Evolutionary conservation across 441 rosid species (phyloP).

Genomic region (Adansonia rubrostipa): DNA sequence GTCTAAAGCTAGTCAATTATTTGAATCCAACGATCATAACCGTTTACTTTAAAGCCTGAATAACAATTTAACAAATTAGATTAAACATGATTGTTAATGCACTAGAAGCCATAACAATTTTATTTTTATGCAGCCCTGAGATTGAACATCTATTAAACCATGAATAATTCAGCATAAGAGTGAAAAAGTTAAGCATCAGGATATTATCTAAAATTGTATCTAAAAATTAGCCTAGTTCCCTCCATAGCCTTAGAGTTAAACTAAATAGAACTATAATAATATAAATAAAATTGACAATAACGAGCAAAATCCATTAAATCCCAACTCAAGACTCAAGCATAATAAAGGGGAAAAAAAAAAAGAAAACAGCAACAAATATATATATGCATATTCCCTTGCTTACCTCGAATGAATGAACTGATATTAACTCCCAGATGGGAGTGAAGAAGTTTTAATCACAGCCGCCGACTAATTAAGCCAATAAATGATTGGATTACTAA

Average conservation of each 20-base stretch:
- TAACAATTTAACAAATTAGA: background rate
- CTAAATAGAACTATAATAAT: background rate
- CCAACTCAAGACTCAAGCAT: conserved; percentile 9
- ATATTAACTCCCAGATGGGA: background rate
- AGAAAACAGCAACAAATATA: background rate
- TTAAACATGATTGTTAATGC: background rate
- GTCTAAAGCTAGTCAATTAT: background rate
- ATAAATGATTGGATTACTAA: background rate
- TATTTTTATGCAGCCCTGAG: background rate
- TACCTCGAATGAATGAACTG: background rate
- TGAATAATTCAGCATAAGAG: background rate
- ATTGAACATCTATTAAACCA: background rate
- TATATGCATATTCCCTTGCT: background rate
- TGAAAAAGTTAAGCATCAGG: background rate
- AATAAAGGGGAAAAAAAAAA: background rate
- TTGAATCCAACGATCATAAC: background rate
- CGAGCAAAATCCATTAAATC: background rate
- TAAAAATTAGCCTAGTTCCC: too few relatives aligned
- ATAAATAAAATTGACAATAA: background rate
- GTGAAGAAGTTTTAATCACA: background rate
- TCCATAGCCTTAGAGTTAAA: conserved; percentile 5
- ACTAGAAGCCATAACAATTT: background rate
- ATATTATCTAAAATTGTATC: background rate
- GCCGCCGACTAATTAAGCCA: background rate
- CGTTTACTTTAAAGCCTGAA: background rate